Evolutionary conservation across 2,329 filamentous ascomycete genomes (phyloP).

Genomic region (Ophiostoma australiae): DNA sequence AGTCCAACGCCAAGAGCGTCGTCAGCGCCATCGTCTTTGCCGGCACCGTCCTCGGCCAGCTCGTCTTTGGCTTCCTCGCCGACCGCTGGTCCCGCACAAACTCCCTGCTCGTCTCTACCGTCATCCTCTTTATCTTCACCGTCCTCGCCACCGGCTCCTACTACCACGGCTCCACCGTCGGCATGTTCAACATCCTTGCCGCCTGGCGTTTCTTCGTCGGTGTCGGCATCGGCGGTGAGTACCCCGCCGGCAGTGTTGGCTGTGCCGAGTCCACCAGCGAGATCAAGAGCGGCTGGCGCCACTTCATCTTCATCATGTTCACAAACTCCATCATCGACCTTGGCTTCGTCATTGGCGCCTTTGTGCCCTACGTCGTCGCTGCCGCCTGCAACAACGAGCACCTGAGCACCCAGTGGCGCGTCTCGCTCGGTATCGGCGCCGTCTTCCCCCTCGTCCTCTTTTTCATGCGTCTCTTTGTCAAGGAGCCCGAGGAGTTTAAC

Average conservation of each 20-base stretch:
- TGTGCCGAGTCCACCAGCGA: conserved; percentile 81
- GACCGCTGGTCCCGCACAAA: conserved; percentile 83
- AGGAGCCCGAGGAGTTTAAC: conserved; percentile 74
- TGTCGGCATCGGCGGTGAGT: conserved; percentile 76
- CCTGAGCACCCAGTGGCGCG: conserved; percentile 72
- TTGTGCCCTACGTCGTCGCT: conserved; percentile 63
- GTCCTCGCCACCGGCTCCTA: conserved; percentile 74
- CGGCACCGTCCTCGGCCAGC: conserved; percentile 73
- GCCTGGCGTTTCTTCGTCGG: conserved; percentile 80
- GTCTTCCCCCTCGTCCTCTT: conserved; percentile 71
- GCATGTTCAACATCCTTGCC: conserved; percentile 69
- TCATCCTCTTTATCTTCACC: conserved; percentile 81
- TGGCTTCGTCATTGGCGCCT: conserved; percentile 74
- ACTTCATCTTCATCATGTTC: conserved; percentile 77
- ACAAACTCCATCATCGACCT: conserved; percentile 35
- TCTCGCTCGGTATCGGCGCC: conserved; percentile 70
- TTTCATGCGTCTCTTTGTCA: conserved; percentile 64
- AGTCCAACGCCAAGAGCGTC: conserved; percentile 65
- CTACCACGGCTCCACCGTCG: conserved; percentile 60
- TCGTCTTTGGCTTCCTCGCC: conserved; percentile 73
- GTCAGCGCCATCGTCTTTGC: conserved; percentile 80
- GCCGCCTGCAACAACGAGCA: conserved; percentile 56
- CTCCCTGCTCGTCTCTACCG: conserved; percentile 72
- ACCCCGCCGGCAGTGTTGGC: conserved; percentile 77
- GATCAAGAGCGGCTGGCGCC: conserved; percentile 72